phyloP scores from a whole-genome alignment of 75 land plant genomes.

The Selaginella moellendorffii region DNA sequence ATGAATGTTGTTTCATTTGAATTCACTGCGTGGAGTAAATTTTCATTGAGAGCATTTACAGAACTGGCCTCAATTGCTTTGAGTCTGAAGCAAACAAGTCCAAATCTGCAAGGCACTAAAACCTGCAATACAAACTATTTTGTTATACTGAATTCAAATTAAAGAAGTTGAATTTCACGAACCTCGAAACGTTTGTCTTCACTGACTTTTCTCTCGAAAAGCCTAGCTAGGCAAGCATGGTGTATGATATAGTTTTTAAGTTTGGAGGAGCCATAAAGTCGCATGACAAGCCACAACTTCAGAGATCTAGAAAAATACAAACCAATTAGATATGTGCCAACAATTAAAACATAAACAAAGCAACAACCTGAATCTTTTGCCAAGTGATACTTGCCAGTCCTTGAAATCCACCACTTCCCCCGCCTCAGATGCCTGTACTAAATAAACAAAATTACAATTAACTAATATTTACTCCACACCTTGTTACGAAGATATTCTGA shows the following conservation, averaged over 20 bases:
- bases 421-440: conserved; percentile 40
- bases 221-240: conserved; percentile 45
- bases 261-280: conserved; percentile 61
- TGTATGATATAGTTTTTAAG: conserved; percentile 52
- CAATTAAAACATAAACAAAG: no score
- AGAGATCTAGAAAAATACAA: no score
- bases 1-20: conserved; percentile 45
- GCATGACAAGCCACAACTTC: no score
- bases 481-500: conserved; percentile 68
- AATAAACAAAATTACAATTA: neutral
- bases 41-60: conserved; percentile 41
- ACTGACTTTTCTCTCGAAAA: conserved; percentile 51
- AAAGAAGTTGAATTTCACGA: no score
- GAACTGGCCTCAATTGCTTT: conserved; percentile 21
- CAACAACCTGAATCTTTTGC: conserved; percentile 82
- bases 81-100: conserved; percentile 71
- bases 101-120: conserved; percentile 47
- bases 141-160: no score
- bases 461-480: neutral
- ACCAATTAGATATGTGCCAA: no score
- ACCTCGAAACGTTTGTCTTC: conserved; percentile 64
- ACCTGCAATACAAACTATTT: conserved; percentile 25
- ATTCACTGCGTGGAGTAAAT: conserved; percentile 47
- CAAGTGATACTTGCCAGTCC: conserved; percentile 88
- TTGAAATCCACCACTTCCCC: conserved; percentile 66